Percentiles rank a stretch among this genome's conserved stretches.
These are phyloP conservation scores for Sporisorium graminicola DNA, from an alignment of 1,284 basidiomycete species.

Conservation along the genomic window DNA sequence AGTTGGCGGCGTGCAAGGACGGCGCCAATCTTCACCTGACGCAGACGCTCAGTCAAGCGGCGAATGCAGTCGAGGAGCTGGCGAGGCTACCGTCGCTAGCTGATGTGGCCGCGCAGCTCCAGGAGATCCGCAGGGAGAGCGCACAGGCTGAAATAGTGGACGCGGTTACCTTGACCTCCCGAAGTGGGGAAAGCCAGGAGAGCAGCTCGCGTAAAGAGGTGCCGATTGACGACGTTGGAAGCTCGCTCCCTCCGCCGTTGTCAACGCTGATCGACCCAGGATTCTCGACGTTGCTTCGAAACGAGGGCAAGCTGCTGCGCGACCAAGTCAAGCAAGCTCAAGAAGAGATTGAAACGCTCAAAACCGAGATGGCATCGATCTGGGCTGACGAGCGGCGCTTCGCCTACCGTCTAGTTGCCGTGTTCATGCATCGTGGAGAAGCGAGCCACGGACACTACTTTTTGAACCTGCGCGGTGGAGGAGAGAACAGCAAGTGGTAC, in stretches of 20 bases:
- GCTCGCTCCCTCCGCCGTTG: conserved; percentile 13
- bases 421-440: conserved; percentile 87
- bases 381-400: conserved; percentile 80
- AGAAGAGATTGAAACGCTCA: conserved; percentile 75
- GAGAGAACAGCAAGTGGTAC: conserved; percentile 52
- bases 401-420: conserved; percentile 90
- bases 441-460: conserved; percentile 69
- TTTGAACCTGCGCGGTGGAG: conserved; percentile 54
- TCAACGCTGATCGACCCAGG: conserved; percentile 32
- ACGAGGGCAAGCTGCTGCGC: conserved; percentile 68
- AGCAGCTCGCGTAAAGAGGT: background rate
- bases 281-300: conserved; percentile 28
- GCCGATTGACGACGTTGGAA: background rate
- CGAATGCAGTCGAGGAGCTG: conserved; percentile 35
- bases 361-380: conserved; percentile 79
- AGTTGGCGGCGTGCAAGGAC: conserved; percentile 44
- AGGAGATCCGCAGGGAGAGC: conserved; percentile 21
- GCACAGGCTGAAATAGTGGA: background rate
- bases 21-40: conserved; percentile 29
- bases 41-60: conserved; percentile 43
- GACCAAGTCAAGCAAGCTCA: conserved; percentile 75
- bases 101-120: conserved; percentile 29
- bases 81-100: conserved; percentile 27
- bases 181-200: conserved; percentile 4
- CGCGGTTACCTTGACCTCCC: background rate